These are phyloP conservation scores for Phytopythium vexans DNA, from an alignment of 352 stramenopile genomes.

Conservation along the genomic window DNA sequence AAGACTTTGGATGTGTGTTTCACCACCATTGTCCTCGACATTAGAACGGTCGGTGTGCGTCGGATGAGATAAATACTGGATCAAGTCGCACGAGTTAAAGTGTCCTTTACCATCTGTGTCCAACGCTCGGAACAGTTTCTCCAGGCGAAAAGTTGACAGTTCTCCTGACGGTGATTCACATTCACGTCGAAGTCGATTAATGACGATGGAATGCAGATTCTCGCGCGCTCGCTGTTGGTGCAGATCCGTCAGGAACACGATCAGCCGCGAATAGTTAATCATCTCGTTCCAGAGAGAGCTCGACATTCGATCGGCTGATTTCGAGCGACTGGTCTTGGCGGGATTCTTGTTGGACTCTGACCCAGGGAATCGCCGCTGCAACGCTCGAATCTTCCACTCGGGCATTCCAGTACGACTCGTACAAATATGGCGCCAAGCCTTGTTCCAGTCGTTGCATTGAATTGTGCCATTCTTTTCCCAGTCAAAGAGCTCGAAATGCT, in stretches of 20 bases:
- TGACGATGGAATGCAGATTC: constrained; percentile 16
- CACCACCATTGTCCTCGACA: background rate
- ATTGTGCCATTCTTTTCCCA: constrained; percentile 36
- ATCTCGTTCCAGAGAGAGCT: constrained; percentile 1
- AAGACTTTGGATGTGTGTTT: constrained; percentile 1
- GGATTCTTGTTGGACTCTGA: background rate
- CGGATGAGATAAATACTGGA: constrained; percentile 11
- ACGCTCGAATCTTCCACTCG: constrained; percentile 39
- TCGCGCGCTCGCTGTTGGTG: constrained; percentile 24
- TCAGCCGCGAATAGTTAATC: constrained; percentile 45
- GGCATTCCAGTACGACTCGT: constrained; percentile 7
- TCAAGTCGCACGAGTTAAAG: constrained; percentile 37
- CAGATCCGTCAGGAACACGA: constrained; percentile 45
- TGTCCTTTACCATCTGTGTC: constrained; percentile 40
- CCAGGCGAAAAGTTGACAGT: constrained; percentile 24
- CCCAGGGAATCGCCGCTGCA: constrained; percentile 31
- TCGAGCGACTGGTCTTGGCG: background rate
- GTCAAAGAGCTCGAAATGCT: constrained; percentile 44
- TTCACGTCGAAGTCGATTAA: constrained; percentile 18
- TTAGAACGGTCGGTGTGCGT: background rate
- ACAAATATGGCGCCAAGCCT: constrained; percentile 34
- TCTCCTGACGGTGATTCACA: constrained; percentile 4
- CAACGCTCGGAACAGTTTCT: constrained; percentile 30
- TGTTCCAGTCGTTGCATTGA: constrained; percentile 38
- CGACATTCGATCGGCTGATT: background rate